Evolutionary conservation across 1,284 basidiomycete genomes (phyloP), one percentile per base, ranked within the genome.

Genomic region (Rhodotorula glutinis): DNA sequence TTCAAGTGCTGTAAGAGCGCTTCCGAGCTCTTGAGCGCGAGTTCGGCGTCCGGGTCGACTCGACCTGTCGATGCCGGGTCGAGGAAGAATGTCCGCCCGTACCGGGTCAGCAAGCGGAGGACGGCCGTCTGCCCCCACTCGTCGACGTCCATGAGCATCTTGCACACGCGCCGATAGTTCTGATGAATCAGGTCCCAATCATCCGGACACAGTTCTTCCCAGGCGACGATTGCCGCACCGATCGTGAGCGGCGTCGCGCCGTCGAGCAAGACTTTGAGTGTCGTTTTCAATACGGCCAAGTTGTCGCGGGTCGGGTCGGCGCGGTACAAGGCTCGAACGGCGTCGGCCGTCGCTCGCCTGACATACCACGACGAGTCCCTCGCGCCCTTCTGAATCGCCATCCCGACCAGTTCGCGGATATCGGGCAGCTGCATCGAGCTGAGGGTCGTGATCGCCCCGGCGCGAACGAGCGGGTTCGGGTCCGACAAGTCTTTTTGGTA

Each of bases 401-500:
- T 69, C n/a, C 75, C 72, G 40, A 77, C 75, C 25, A 77, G 65
- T 19, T 73, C 71, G 53, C 73, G 72, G 30, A 77, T 75, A 58
- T 73, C 72, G 40, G 73, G 70, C 29, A 77, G 59, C 19, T 60
- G 60, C 75, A 77, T 76, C 11, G 68, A 62, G 17, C 68, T 57
- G 11, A 77, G 69, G 5, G 75, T 76, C n/a, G 70, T 68, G 69
- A 77, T 69, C 21, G 76, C 75, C 5, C 75, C 66, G 0, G 75
- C 75, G n/a, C 80, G 77, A n/a, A 81, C 77, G 73, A 98, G 85
- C 0, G 96, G 95, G 67, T 89, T 96, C 13, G 87, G 82, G 76
- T 98, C 95, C 2, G 88, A 87, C 25, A 98, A 83, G 80, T 99
- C 96, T 78, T 93, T 92, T 80, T 99, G 96, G 78, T 98, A 98